Evolutionary conservation across 768 basidiomycete species (phyloP).

Genomic region (Boletus vinaceobasis): DNA sequence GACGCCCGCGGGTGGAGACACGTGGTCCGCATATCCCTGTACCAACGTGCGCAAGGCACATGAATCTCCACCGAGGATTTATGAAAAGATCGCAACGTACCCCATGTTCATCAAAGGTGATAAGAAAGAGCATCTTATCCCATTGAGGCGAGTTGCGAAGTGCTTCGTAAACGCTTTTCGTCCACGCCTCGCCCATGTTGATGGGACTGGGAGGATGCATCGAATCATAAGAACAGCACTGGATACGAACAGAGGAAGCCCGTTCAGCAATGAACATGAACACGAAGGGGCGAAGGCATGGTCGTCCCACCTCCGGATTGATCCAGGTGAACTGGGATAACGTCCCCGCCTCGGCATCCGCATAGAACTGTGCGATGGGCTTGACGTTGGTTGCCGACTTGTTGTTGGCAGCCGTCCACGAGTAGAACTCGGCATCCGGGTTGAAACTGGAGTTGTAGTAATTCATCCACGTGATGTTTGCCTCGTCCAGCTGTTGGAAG

Average conservation of each 20-base stretch:
- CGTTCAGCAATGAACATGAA: background rate
- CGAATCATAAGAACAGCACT: slow-evolving; percentile 25
- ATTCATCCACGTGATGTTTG: slow-evolving; percentile 23
- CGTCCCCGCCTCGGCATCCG: slow-evolving; percentile 19
- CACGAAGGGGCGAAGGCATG: too few relatives aligned
- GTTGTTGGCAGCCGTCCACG: slow-evolving; percentile 19
- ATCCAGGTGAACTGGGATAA: slow-evolving; percentile 28
- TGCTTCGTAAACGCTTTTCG: slow-evolving; percentile 22
- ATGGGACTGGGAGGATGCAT: slow-evolving; percentile 27
- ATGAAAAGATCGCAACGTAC: slow-evolving; percentile 4
- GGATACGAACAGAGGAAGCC: background rate
- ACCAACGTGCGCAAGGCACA: background rate
- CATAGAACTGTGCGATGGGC: slow-evolving; percentile 17
- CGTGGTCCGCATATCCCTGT: slow-evolving; percentile 26
- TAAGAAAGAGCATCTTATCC: slow-evolving; percentile 16
- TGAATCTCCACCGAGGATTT: background rate
- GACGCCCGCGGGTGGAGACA: slow-evolving; percentile 19
- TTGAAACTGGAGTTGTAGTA: slow-evolving; percentile 29
- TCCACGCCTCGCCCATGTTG: slow-evolving; percentile 26
- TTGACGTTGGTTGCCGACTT: slow-evolving; percentile 13
- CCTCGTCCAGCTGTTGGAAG: slow-evolving; percentile 26
- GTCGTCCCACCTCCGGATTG: slow-evolving; percentile 23
- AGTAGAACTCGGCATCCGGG: slow-evolving; percentile 23
- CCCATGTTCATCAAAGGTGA: slow-evolving; percentile 28
- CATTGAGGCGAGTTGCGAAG: slow-evolving; percentile 25